Evolutionary conservation across 106 monocot genomes (phyloP).

Genomic region (Acorus gramineus): DNA sequence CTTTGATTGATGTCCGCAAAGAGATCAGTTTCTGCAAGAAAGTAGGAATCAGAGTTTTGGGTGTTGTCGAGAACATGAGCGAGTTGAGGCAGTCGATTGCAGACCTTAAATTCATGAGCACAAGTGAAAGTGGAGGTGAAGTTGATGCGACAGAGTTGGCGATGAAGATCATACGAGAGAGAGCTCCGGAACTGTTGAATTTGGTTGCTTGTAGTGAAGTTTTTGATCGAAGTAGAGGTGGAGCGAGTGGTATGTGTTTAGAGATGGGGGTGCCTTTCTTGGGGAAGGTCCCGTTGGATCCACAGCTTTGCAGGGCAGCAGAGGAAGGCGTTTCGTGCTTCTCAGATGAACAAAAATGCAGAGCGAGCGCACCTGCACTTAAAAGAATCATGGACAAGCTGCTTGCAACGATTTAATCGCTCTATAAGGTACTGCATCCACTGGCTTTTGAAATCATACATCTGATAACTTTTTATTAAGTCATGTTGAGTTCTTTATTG

Average conservation of each 20-base stretch:
- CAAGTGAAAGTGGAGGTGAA: not conserved
- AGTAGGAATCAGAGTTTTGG: conserved; percentile 62
- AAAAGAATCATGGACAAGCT: conserved; percentile 51
- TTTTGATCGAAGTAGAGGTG: conserved; percentile 72
- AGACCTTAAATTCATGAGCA: conserved; percentile 47
- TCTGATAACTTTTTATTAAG: too few species aligned
- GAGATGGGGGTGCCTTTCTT: conserved; percentile 92
- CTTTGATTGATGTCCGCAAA: conserved; percentile 93
- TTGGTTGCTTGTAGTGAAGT: conserved; percentile 47
- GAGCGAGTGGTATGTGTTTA: conserved; percentile 67
- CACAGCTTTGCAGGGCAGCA: conserved; percentile 69
- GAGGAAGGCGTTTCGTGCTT: conserved; percentile 93
- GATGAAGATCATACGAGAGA: conserved; percentile 35
- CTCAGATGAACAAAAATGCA: conserved; percentile 40
- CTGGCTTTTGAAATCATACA: too few species aligned
- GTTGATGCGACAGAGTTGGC: conserved; percentile 59
- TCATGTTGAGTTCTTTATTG: too few species aligned
- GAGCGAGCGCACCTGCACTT: conserved; percentile 53
- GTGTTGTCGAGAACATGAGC: conserved; percentile 97
- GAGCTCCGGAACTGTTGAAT: conserved; percentile 53
- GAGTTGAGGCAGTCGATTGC: conserved; percentile 51
- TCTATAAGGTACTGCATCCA: too few species aligned
- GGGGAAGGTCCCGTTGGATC: conserved; percentile 89
- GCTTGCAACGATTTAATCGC: not conserved
- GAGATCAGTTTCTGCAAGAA: conserved; percentile 94